These are phyloP conservation scores for Pachyrhizus erosus DNA, from an alignment of 306 rosid species.

Conservation along the genomic window DNA sequence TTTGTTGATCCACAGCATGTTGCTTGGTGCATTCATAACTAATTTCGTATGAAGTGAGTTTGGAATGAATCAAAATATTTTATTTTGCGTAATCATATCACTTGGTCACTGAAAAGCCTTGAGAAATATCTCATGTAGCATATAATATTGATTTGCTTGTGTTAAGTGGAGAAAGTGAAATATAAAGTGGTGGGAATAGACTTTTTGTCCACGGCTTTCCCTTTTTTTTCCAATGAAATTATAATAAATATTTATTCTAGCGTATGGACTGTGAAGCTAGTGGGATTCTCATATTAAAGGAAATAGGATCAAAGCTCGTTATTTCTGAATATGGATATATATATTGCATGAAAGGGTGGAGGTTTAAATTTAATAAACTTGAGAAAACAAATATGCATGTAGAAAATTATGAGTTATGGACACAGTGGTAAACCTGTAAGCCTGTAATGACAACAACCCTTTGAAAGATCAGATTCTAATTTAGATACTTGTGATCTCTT, in stretches of 20 bases:
- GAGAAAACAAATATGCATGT: constrained; percentile 13
- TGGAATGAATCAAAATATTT: constrained; percentile 38
- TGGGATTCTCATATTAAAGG: not conserved
- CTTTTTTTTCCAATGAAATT: not conserved
- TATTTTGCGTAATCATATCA: constrained; percentile 27
- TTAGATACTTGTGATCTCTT: constrained; percentile 9
- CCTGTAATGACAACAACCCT: not conserved
- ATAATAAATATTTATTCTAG: constrained; percentile 23
- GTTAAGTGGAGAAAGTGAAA: constrained; percentile 45
- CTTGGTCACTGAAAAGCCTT: constrained; percentile 25
- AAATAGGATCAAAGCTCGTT: not conserved
- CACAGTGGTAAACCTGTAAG: constrained; percentile 23
- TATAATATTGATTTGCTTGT: not conserved
- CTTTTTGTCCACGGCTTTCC: not conserved
- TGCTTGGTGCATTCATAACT: constrained; percentile 29
- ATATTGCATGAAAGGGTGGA: not conserved
- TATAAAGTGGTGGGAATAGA: constrained; percentile 35
- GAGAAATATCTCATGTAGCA: constrained; percentile 1
- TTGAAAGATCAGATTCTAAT: not conserved
- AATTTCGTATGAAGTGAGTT: constrained; percentile 30
- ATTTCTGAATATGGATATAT: constrained; percentile 1
- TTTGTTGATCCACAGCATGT: constrained; percentile 9
- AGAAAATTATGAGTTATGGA: not conserved
- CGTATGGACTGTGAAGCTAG: constrained; percentile 37
- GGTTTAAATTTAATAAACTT: not conserved